Evolutionary conservation across 257 asterid genomes (phyloP).

Genomic region (Solanum microdontum): DNA sequence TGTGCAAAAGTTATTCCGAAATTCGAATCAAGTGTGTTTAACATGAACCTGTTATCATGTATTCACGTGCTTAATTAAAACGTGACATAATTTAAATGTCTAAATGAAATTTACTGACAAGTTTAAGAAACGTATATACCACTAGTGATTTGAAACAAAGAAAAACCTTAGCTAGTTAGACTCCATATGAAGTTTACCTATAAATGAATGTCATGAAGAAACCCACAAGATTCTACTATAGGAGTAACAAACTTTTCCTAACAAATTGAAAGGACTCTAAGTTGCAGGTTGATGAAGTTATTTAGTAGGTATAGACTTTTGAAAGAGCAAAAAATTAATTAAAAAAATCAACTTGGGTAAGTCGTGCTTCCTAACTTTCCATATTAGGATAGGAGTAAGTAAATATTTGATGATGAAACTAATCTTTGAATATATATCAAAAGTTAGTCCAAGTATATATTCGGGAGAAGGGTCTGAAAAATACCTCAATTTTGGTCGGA

Average conservation of each 20-base stretch:
- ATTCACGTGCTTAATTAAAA: neutral
- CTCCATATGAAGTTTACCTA: neutral
- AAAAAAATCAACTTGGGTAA: neutral
- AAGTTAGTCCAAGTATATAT: neutral
- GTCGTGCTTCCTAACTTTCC: neutral
- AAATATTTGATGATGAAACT: neutral
- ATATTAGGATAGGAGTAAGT: neutral
- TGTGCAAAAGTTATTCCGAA: neutral
- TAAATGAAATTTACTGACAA: neutral
- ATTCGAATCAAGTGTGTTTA: neutral
- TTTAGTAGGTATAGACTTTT: conserved; percentile 3
- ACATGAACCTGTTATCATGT: neutral
- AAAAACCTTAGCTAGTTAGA: neutral
- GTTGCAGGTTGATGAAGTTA: neutral
- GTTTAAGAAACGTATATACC: neutral
- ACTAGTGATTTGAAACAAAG: neutral
- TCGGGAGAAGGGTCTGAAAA: neutral
- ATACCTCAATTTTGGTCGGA: rapidly evolving
- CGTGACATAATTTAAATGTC: neutral
- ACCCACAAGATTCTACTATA: neutral
- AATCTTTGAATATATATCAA: neutral
- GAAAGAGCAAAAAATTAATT: neutral
- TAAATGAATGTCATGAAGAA: neutral
- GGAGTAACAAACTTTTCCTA: neutral
- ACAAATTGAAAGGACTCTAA: neutral